These are phyloP conservation scores for Parietaria judaica DNA, from an alignment of 306 rosid species.

Conservation along the genomic window DNA sequence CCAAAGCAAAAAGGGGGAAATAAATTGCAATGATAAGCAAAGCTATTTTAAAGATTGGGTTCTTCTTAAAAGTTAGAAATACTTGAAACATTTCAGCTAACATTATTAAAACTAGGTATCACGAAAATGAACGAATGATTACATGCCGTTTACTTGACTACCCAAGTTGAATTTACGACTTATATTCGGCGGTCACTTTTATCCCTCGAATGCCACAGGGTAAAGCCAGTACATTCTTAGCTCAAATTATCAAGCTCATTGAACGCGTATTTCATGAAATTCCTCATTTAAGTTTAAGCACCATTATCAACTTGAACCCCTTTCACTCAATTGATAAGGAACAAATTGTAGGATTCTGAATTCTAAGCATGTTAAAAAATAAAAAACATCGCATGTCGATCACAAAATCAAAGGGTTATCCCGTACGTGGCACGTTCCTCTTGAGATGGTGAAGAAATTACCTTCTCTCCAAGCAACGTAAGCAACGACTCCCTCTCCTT, in stretches of 20 bases:
- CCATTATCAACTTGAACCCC: no score
- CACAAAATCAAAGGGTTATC: background rate
- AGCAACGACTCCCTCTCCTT: conserved; percentile 57
- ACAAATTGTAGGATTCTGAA: no score
- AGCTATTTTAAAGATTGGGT: background rate
- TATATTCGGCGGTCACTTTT: no score
- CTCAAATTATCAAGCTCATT: no score
- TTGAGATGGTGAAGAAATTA: conserved; percentile 32
- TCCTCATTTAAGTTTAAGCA: no score
- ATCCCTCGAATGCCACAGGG: no score
- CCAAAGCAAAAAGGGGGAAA: background rate
- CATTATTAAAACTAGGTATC: background rate
- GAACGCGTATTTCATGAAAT: no score
- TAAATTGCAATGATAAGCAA: background rate
- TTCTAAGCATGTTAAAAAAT: no score
- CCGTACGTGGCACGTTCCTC: background rate
- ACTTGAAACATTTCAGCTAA: background rate
- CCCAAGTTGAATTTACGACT: no score
- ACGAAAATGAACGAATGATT: background rate
- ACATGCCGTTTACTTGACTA: background rate
- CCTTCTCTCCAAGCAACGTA: conserved; percentile 61
- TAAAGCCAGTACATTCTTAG: no score
- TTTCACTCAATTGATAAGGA: no score
- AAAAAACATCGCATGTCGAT: background rate
- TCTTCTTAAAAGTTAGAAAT: background rate